phyloP scores from a whole-genome alignment of 371 early-diverging fungal genomes.

The Mortierella sp. region DNA sequence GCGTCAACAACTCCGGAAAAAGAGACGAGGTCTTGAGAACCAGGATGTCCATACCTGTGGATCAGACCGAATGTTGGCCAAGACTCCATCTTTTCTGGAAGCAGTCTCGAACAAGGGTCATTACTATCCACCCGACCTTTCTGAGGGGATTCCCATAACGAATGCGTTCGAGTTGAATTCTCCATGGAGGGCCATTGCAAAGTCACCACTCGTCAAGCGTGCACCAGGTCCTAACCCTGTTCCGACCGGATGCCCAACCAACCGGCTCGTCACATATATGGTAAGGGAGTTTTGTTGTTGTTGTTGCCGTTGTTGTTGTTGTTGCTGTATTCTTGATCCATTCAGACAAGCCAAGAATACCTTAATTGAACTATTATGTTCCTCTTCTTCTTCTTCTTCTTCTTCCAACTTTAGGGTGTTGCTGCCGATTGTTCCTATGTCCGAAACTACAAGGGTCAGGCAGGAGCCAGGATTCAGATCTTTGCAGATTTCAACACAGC shows the following conservation, averaged over 20 bases:
- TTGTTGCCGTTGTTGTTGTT: constrained; percentile 1
- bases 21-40: background rate
- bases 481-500: constrained; percentile 79
- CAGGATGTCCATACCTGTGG: background rate
- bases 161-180: constrained; percentile 58
- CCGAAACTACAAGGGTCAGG: constrained; percentile 61
- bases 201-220: no score
- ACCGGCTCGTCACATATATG: constrained; percentile 22
- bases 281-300: constrained; percentile 22
- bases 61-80: background rate
- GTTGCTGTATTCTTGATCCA: no score
- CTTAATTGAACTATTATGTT: no score
- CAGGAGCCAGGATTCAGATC: constrained; percentile 71
- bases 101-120: background rate
- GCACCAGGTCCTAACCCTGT: constrained; percentile 9
- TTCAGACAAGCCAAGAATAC: no score
- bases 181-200: no score
- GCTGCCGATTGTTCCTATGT: constrained; percentile 80
- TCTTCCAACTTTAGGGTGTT: constrained; percentile 48
- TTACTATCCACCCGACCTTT: constrained; percentile 22
- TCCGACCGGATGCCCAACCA: constrained; percentile 28
- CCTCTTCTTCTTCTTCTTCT: constrained; percentile 53
- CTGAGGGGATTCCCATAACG: background rate
- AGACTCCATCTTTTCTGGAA: background rate
- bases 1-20: background rate